Evolutionary conservation across 768 basidiomycete species (phyloP).

Genomic region (Favolaschia claudopus): DNA sequence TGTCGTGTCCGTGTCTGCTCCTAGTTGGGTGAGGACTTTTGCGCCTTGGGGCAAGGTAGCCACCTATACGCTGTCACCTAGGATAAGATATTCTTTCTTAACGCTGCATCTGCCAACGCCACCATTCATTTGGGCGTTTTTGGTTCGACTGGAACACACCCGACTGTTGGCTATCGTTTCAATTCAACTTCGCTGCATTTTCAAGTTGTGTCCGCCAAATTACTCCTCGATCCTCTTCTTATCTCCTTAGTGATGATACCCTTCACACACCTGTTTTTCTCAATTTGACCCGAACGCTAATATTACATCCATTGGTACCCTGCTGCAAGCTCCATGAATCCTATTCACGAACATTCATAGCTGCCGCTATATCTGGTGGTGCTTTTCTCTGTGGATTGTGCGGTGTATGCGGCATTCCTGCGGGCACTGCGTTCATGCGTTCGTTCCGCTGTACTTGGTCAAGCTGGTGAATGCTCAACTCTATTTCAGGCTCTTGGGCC

Average conservation of each 20-base stretch:
- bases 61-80: no score
- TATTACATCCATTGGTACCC: constrained; percentile 83
- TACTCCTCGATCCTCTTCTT: not conserved
- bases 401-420: constrained; percentile 68
- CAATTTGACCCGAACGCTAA: constrained; percentile 75
- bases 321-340: constrained; percentile 4
- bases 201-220: constrained; percentile 44
- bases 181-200: constrained; percentile 29
- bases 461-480: not conserved
- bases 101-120: constrained; percentile 39
- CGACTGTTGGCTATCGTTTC: constrained; percentile 67
- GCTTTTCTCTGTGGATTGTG: constrained; percentile 75
- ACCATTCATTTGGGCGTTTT: constrained; percentile 61
- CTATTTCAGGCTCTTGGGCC: constrained; percentile 54
- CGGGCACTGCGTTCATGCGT: constrained; percentile 78
- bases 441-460: not conserved
- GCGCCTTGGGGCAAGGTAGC: no score
- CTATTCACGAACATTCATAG: constrained; percentile 37
- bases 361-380: constrained; percentile 70
- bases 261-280: constrained; percentile 63
- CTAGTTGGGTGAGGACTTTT: constrained; percentile 47
- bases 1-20: constrained; percentile 60
- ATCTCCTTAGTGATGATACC: constrained; percentile 43
- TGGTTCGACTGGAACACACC: constrained; percentile 58
- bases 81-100: constrained; percentile 63